Evolutionary conservation across 176 grass and related monocot genomes (phyloP).

Genomic region (Saccharum spontaneum): DNA sequence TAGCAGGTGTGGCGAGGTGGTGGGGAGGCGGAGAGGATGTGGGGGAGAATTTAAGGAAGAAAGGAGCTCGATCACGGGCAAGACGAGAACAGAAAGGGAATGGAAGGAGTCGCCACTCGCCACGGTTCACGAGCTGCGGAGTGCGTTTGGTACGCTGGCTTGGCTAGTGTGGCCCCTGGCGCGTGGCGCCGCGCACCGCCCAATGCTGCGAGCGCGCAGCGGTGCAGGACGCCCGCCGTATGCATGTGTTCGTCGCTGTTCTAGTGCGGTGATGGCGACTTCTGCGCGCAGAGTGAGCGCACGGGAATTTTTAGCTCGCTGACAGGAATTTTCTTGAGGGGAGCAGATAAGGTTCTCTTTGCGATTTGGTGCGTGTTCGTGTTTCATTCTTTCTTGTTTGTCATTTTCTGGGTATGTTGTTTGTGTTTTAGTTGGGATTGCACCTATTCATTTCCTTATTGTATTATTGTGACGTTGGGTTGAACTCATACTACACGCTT

Average conservation of each 20-base stretch:
- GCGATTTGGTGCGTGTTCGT: neutral
- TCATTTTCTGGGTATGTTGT: neutral
- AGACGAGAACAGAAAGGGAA: slow-evolving; percentile 22
- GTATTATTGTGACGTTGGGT: neutral
- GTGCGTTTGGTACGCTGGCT: slow-evolving; percentile 25
- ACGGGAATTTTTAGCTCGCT: neutral
- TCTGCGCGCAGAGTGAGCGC: neutral
- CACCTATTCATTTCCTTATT: neutral
- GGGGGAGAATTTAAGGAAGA: slow-evolving; percentile 30
- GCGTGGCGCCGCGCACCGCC: slow-evolving; percentile 29
- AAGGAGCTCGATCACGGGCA: slow-evolving; percentile 41
- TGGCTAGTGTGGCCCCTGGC: neutral
- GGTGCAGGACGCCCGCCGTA: neutral
- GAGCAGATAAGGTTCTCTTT: neutral
- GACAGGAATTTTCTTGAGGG: neutral
- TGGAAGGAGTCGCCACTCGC: slow-evolving; percentile 5
- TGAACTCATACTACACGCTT: neutral
- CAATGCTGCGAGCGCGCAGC: slow-evolving; percentile 3
- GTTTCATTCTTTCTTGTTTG: neutral
- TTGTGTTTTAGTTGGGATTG: neutral
- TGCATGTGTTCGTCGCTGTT: slow-evolving; percentile 17
- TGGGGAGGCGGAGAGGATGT: neutral
- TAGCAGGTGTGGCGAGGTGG: neutral
- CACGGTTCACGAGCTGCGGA: slow-evolving; percentile 39
- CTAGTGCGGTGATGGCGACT: slow-evolving; percentile 29